Base-by-base conservation (phyloP, 371 early-diverging fungal species). In the Rhizopus delemar region DNA sequence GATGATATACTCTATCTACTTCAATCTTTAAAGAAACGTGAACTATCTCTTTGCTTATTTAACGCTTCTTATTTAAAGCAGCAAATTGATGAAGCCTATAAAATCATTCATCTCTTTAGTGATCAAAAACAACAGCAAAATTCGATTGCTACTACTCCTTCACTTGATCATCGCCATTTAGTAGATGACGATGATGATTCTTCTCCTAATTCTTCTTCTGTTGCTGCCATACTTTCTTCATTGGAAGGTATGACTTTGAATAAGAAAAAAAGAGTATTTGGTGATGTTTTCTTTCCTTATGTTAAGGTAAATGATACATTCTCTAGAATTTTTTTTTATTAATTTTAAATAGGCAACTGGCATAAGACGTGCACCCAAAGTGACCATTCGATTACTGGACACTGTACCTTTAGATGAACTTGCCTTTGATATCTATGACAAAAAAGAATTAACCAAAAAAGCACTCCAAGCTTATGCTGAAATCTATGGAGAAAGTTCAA, bases 401-500 rank as follows among this genome's bases (percentile, higher is more conserved):
- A 75, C 70, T 15, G 59, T 78, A 13, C 75, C 81, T 22, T 46
- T 82, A 22, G 53, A 66, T 13, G 80, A 76, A 32, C 58, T 82
- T 31, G 83, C 83, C 41, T 73, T 74, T 63, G 49, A 63, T 6
- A 82, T 82, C 79, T 66, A 75, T 34, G 74, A 82, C 56, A 57
- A 66, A 62, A 57, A 54, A 16, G 57, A 57, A 34, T 41, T 66
- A 32, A 66, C 59, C 3, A 50, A 46, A 59, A 64, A 51, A 12
- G 60, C 60, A 36, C 57, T 55, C 46, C 31, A 51, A 2, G 48
- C 52, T 28, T 57, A 62, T 59, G 33, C 46, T 36, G 46, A 62
- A 16, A 50, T 62, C 35, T 62, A 59, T 31, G 29, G 41, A 34
- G 48, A 48, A 29, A 7, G 15, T 5, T 48, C 48, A 3, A 48